Conservation (phyloP, 306 rosid species). For the Trichosanthes truncata region DNA sequence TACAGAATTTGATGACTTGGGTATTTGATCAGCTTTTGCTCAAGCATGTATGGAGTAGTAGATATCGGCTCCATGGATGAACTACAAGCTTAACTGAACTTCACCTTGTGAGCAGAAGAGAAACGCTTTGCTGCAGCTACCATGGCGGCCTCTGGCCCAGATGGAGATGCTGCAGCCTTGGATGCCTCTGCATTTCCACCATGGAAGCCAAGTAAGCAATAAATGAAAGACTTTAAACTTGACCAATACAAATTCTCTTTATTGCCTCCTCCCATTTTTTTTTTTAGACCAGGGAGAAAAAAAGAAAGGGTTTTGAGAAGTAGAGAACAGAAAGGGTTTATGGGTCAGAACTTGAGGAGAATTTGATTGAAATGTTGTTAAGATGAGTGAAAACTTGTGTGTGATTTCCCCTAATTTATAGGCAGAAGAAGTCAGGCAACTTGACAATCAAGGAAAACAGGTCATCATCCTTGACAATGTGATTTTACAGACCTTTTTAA, state of each 20-base stretch:
- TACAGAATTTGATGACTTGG: no score
- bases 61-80: background rate
- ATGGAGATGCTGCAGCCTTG: background rate
- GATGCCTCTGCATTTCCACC: background rate
- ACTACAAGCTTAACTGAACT: background rate
- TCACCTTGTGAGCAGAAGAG: conserved; percentile 14
- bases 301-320: background rate
- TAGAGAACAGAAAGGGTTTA: background rate
- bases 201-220: background rate
- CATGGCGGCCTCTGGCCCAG: conserved; percentile 9
- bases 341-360: background rate
- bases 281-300: background rate
- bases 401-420: background rate
- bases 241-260: conserved; percentile 1
- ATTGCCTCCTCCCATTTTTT: background rate
- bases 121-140: conserved; percentile 16
- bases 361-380: background rate
- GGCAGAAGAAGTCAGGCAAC: background rate
- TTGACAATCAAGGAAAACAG: background rate
- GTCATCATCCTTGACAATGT: background rate
- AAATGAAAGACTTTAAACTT: background rate
- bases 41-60: background rate
- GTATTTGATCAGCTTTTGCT: background rate
- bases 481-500: background rate
- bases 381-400: background rate